Conservation (phyloP, 495 filamentous ascomycete genomes). For the Jackrogersella minutella region DNA sequence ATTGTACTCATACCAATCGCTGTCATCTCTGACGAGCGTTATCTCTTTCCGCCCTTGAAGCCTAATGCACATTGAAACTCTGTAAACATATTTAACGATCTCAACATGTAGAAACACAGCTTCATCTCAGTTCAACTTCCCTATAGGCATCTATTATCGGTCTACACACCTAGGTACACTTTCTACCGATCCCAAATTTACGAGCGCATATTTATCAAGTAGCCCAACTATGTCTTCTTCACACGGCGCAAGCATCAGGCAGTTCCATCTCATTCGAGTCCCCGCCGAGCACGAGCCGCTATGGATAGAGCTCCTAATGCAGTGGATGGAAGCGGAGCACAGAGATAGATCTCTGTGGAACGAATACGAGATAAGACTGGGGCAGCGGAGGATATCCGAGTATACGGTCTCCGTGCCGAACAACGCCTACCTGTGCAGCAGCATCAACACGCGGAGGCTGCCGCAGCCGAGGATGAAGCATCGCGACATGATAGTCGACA, state of each 20-base stretch:
- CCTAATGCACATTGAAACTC: background rate
- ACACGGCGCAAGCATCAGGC: background rate
- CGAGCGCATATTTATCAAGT: background rate
- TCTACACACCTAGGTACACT: background rate
- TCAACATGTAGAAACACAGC: background rate
- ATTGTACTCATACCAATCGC: background rate
- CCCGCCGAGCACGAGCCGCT: background rate
- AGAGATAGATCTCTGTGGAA: background rate
- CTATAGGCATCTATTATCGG: background rate
- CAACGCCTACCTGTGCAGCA: background rate
- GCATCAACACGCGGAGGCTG: background rate
- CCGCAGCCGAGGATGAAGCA: constrained; percentile 12
- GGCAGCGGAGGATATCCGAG: background rate
- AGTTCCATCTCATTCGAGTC: background rate
- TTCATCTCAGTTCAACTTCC: background rate
- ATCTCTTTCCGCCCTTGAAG: background rate
- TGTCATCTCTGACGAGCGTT: background rate
- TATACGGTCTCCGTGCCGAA: constrained; percentile 12
- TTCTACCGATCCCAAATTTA: background rate
- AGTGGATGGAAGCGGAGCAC: background rate
- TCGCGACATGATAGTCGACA: constrained; percentile 22
- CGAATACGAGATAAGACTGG: background rate
- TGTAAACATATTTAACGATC: no score
- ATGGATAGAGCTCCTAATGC: background rate
- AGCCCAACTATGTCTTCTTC: constrained; percentile 2